Conservation (phyloP, 2,329 filamentous ascomycete genomes). For the Fusarium devonianum region DNA sequence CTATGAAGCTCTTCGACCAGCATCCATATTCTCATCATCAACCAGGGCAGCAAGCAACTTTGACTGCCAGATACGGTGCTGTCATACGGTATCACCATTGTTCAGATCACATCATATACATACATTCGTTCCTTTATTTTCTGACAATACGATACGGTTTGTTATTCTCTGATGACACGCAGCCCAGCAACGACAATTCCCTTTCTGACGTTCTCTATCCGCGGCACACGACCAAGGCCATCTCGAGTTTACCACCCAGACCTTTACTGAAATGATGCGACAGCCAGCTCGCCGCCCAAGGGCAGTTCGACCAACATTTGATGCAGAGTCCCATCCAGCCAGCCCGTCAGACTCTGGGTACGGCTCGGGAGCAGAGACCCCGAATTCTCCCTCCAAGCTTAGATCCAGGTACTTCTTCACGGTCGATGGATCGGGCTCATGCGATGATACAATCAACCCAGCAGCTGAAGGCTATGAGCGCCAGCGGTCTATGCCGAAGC, state of each 20-base stretch:
- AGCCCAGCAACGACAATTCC: background rate
- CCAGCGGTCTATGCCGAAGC: background rate
- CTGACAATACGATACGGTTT: background rate
- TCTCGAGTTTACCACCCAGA: background rate
- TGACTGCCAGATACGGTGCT: conserved; percentile 2
- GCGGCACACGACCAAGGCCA: background rate
- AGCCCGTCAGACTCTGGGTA: conserved; percentile 44
- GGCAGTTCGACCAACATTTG: conserved; percentile 8
- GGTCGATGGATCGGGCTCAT: conserved; percentile 32
- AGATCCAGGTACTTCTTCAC: conserved; percentile 9
- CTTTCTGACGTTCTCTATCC: background rate
- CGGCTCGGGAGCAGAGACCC: conserved; percentile 36
- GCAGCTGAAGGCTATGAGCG: conserved; percentile 5
- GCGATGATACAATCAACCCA: conserved; percentile 3
- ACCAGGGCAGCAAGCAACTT: conserved; percentile 12
- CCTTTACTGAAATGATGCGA: conserved; percentile 19
- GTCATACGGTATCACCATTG: conserved; percentile 19
- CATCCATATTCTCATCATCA: conserved; percentile 33
- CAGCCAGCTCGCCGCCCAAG: conserved; percentile 15
- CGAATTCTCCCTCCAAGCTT: conserved; percentile 2
- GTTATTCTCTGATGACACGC: conserved; percentile 7
- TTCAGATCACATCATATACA: conserved; percentile 17
- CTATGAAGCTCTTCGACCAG: conserved; percentile 32
- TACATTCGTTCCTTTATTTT: conserved; percentile 33
- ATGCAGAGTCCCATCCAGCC: conserved; percentile 2